A percentile compares a stretch with the other conserved stretches of the same genome.
phyloP scores from a whole-genome alignment of 2,329 filamentous ascomycete genomes.

The Fusarium chaquense region DNA sequence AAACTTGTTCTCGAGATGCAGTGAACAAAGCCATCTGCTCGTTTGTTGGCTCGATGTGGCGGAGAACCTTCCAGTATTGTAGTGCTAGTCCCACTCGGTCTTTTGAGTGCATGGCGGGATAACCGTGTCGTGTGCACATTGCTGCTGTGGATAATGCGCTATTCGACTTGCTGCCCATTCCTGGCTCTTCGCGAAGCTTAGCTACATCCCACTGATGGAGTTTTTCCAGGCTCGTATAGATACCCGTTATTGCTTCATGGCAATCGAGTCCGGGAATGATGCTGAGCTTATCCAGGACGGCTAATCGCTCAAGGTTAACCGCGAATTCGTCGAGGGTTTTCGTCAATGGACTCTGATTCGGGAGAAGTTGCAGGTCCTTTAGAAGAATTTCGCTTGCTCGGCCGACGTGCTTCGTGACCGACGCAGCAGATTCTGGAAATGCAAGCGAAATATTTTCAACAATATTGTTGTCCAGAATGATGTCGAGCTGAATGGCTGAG shows the following conservation, averaged over 20 bases:
- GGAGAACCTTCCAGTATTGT: conserved; percentile 80
- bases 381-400: conserved; percentile 75
- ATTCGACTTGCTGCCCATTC: conserved; percentile 59
- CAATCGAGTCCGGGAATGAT: conserved; percentile 76
- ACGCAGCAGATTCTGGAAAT: conserved; percentile 70
- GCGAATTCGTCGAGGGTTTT: conserved; percentile 79
- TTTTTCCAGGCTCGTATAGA: conserved; percentile 76
- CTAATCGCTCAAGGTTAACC: conserved; percentile 76
- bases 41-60: conserved; percentile 58
- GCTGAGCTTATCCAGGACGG: conserved; percentile 78
- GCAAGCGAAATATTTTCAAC: conserved; percentile 72
- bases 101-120: conserved; percentile 76
- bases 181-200: conserved; percentile 63
- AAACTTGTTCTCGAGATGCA: conserved; percentile 64
- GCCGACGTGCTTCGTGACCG: conserved; percentile 69
- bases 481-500: conserved; percentile 70
- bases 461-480: conserved; percentile 70
- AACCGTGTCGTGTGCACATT: conserved; percentile 77
- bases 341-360: conserved; percentile 73
- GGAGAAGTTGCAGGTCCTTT: conserved; percentile 70
- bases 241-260: conserved; percentile 79
- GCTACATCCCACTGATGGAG: conserved; percentile 79
- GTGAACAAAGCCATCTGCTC: conserved; percentile 55
- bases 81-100: conserved; percentile 76
- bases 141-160: conserved; percentile 67